Evolutionary conservation across 441 rosid species (phyloP), one percentile per base, ranked within the genome.

Genomic region (Flueggea neowawraea): DNA sequence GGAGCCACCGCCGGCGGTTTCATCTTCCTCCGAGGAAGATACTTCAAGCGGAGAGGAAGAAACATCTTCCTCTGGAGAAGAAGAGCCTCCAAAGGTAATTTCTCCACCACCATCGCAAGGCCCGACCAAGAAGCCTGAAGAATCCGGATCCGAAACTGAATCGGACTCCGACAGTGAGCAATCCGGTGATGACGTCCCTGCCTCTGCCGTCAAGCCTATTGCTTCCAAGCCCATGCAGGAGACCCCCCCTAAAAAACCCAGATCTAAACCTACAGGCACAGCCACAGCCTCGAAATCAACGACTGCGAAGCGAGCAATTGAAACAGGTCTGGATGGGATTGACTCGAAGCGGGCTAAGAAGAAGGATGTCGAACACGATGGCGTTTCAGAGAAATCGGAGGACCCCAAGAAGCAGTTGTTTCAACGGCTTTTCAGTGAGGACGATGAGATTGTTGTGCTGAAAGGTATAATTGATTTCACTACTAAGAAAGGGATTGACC

Each of bases 341-440:
- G 55, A 17, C 31, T 10, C 31, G 2, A 54, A 54, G 41, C 58
- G 58, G 14, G 16, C 60, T 10, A 68, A 33, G 54, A 52, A 10
- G 32, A 44, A 16, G 36, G 57, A 14, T 1, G 4, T 41, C 17
- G 45, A 56, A 17, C 4, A 5, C 16, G 44, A 56, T 8, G 16
- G 15, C 0, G 60, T 56, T 31, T 11, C 14, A 9, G 60, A 48
- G 10, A 39, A 39, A 16, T 56, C 33, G 3, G 73, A 45, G 4
- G 70, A 54, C 36, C 54, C 3, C 15, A 11, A 22, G n/a, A 70
- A 66, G 63, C 59, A 62, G 47, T 61, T 55, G 33, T 22, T 62
- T n/a, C 71, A 65, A 33, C 68, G 82, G 33, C 17, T 75, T 3
- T 81, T 75, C 85, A 76, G 68, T 12, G 84, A 74, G 36, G 85